Conservation (phyloP, 2,329 filamentous ascomycete genomes). For the Periconia sp. region DNA sequence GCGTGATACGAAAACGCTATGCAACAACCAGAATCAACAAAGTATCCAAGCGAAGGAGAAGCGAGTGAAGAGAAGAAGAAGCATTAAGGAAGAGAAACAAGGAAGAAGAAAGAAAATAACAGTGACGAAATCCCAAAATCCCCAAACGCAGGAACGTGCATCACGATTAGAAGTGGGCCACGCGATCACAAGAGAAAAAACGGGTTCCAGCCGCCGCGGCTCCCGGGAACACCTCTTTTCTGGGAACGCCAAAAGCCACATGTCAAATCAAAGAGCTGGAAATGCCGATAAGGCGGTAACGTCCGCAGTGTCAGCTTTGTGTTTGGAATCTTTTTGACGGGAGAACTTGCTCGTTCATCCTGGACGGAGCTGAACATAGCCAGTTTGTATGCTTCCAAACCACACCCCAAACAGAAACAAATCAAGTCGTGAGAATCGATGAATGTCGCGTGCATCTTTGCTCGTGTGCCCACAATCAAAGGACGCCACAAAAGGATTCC, state of each 20-base stretch:
- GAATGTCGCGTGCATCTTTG: neutral
- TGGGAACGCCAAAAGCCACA: too few relatives aligned
- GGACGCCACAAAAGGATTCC: neutral
- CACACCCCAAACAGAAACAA: too few relatives aligned
- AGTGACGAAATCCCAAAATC: conserved; percentile 1
- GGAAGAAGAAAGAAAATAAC: neutral
- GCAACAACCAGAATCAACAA: neutral
- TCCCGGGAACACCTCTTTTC: too few relatives aligned
- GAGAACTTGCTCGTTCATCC: too few relatives aligned
- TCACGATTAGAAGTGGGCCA: neutral
- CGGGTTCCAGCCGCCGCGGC: too few relatives aligned
- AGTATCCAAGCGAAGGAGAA: neutral
- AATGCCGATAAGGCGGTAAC: too few relatives aligned
- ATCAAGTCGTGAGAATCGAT: neutral
- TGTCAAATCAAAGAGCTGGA: too few relatives aligned
- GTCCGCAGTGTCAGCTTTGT: too few relatives aligned
- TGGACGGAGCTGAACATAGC: too few relatives aligned
- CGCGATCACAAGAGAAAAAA: conserved; percentile 8
- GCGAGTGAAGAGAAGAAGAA: neutral
- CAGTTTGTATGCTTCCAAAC: too few relatives aligned
- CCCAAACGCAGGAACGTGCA: conserved; percentile 13
- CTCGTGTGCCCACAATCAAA: neutral
- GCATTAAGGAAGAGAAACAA: neutral
- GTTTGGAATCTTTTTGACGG: too few relatives aligned
- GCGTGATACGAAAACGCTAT: neutral